Conservation (phyloP, 108 stramenopile species). For the Cyclotella atomus region DNA sequence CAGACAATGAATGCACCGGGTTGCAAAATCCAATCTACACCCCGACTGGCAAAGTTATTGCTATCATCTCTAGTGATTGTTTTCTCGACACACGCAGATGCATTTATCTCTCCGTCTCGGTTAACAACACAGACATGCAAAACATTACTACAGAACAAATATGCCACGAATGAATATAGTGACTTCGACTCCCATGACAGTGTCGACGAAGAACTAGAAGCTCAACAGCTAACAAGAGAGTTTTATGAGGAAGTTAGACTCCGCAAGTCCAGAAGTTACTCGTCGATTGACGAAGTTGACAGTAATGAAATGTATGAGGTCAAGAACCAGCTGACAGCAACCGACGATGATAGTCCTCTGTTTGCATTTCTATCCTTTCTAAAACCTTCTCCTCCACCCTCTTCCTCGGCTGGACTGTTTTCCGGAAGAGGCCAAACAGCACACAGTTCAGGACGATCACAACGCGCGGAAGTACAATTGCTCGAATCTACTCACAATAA, state of each 20-base stretch:
- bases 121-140: no score
- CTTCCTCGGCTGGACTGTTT: slow-evolving; percentile 12
- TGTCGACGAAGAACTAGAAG: not conserved
- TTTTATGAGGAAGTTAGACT: slow-evolving; percentile 3
- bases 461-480: not conserved
- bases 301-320: not conserved
- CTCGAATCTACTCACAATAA: not conserved
- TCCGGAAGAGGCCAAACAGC: slow-evolving; percentile 11
- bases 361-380: slow-evolving; percentile 6
- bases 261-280: not conserved
- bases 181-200: slow-evolving; percentile 4
- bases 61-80: no score
- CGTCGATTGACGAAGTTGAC: not conserved
- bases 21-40: no score
- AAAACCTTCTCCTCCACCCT: not conserved
- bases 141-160: slow-evolving; percentile 16
- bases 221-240: not conserved
- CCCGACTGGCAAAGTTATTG: no score
- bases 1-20: no score
- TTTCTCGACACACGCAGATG: no score
- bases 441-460: slow-evolving; percentile 9
- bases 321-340: not conserved
- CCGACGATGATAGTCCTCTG: not conserved
- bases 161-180: not conserved
- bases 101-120: no score